These are phyloP conservation scores for Gonapodya sp. DNA, from an alignment of 192 early-diverging fungal species.

Conservation along the genomic window DNA sequence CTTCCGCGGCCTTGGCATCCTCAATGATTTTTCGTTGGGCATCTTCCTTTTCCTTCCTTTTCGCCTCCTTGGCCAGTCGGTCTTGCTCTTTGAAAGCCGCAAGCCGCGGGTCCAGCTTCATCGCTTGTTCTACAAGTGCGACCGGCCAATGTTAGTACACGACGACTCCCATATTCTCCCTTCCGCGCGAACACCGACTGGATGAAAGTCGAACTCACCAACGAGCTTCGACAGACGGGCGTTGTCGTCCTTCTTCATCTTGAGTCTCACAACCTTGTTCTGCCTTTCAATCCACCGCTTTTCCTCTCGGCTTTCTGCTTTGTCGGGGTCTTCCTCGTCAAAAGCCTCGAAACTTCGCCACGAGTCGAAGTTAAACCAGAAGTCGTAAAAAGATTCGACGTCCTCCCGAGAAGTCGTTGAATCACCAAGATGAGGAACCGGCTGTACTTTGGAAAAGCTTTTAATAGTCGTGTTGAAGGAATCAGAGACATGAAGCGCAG, in stretches of 20 bases:
- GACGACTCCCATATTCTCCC: too few relatives aligned
- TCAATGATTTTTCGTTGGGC: conserved; percentile 25
- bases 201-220: background rate
- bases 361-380: conserved; percentile 84
- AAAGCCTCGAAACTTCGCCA: conserved; percentile 97
- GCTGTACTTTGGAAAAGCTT: conserved; percentile 77
- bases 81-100: conserved; percentile 80
- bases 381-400: conserved; percentile 76
- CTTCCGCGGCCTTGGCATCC: conserved; percentile 29
- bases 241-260: conserved; percentile 96
- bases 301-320: conserved; percentile 86
- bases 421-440: conserved; percentile 76
- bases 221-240: conserved; percentile 44
- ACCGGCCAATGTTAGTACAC: too few relatives aligned
- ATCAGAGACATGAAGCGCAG: too few relatives aligned
- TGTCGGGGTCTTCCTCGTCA: conserved; percentile 93
- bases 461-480: too few relatives aligned
- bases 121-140: conserved; percentile 73
- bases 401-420: conserved; percentile 43
- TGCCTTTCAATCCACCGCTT: conserved; percentile 91
- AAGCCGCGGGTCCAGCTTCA: conserved; percentile 84
- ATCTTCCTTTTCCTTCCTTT: conserved; percentile 73
- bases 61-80: conserved; percentile 79
- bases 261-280: conserved; percentile 85
- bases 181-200: too few relatives aligned